Evolutionary conservation across 805 yeast genomes (phyloP).

Genomic region (Starmerella bombicola): DNA sequence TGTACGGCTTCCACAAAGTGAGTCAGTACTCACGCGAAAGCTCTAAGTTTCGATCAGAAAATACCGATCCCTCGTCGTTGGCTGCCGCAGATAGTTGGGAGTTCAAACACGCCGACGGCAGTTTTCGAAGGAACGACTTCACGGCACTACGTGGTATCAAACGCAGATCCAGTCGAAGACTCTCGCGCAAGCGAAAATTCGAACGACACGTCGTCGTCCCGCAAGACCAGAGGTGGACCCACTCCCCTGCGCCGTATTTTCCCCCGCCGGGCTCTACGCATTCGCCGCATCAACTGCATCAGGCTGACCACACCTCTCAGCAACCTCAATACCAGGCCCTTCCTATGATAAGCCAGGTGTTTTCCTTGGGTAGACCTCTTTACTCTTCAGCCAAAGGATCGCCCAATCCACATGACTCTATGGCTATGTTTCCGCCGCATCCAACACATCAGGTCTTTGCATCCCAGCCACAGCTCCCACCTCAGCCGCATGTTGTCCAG

Average conservation of each 20-base stretch:
- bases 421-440: no score
- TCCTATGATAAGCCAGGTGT: no score
- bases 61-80: not conserved
- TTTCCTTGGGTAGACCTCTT: no score
- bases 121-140: constrained; percentile 68
- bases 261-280: not conserved
- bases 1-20: constrained; percentile 88
- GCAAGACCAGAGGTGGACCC: not conserved
- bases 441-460: no score
- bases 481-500: no score
- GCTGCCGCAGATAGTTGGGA: constrained; percentile 48
- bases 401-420: no score
- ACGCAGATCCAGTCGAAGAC: constrained; percentile 43
- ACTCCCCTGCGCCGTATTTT: not conserved
- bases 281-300: not conserved
- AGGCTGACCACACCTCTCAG: not conserved
- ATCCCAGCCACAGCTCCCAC: no score
- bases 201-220: constrained; percentile 16
- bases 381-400: no score
- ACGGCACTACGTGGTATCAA: constrained; percentile 64
- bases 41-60: constrained; percentile 4
- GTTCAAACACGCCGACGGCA: constrained; percentile 69
- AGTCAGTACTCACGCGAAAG: constrained; percentile 17
- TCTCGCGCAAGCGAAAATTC: constrained; percentile 9
- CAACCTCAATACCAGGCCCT: not conserved